Conservation (phyloP, 768 basidiomycete species). For the Macrocybe gigantea region DNA sequence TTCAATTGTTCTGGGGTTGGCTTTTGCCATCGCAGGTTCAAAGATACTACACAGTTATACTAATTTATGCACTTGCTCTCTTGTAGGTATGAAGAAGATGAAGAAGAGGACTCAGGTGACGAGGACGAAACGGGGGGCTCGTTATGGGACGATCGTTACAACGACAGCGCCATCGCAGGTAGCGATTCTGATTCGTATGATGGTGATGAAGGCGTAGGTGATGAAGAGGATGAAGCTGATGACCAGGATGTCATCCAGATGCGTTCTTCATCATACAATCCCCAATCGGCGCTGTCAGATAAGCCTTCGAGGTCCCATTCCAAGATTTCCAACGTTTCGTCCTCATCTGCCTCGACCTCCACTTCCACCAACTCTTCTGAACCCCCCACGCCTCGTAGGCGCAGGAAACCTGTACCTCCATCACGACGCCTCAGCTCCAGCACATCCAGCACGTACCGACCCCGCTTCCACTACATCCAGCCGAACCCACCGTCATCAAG, state of each 20-base stretch:
- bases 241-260: constrained; percentile 59
- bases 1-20: too few relatives aligned
- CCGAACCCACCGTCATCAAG: constrained; percentile 26
- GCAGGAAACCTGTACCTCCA: constrained; percentile 11
- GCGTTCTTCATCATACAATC: constrained; percentile 24
- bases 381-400: constrained; percentile 13
- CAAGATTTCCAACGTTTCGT: constrained; percentile 37
- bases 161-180: constrained; percentile 23
- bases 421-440: constrained; percentile 14
- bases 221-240: constrained; percentile 22
- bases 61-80: constrained; percentile 1
- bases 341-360: constrained; percentile 29
- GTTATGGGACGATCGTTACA: constrained; percentile 15
- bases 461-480: constrained; percentile 15
- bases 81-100: constrained; percentile 62
- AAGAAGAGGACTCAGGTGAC: constrained; percentile 54
- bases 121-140: constrained; percentile 25
- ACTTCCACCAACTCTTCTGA: constrained; percentile 17
- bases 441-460: constrained; percentile 18
- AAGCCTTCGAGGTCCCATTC: constrained; percentile 32
- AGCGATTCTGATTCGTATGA: constrained; percentile 36
- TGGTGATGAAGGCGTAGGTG: constrained; percentile 20
- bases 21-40: too few relatives aligned
- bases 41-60: background rate
- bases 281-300: constrained; percentile 10